phyloP scores from a whole-genome alignment of 768 basidiomycete genomes.

The Trametes gibbosa region DNA sequence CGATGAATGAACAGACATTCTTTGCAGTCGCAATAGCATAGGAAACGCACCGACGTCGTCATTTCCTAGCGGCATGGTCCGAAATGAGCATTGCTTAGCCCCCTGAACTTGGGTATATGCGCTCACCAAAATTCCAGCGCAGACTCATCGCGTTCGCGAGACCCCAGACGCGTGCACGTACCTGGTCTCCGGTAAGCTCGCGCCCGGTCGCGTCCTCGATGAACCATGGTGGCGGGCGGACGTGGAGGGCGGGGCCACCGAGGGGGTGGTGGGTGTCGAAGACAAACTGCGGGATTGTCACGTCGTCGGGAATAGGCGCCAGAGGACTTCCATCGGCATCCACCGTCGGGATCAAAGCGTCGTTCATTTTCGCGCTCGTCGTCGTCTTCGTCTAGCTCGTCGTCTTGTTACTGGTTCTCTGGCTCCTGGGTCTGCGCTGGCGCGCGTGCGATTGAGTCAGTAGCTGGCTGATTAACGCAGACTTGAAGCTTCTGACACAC shows the following conservation, averaged over 20 bases:
- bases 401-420: neutral
- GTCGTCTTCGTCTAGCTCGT: neutral
- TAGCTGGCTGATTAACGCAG: too few relatives aligned
- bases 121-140: slow-evolving; percentile 44
- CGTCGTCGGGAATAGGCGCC: slow-evolving; percentile 45
- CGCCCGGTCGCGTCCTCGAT: slow-evolving; percentile 50
- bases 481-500: too few relatives aligned
- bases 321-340: slow-evolving; percentile 23
- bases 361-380: too few relatives aligned
- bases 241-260: slow-evolving; percentile 30
- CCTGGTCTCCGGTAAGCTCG: slow-evolving; percentile 39
- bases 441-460: too few relatives aligned
- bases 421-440: neutral
- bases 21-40: too few relatives aligned
- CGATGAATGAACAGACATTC: too few relatives aligned
- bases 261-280: slow-evolving; percentile 44
- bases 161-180: slow-evolving; percentile 44
- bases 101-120: neutral
- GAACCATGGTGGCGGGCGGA: slow-evolving; percentile 37
- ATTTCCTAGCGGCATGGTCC: slow-evolving; percentile 36
- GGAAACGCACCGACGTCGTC: slow-evolving; percentile 47
- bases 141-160: slow-evolving; percentile 46
- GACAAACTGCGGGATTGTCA: slow-evolving; percentile 53
- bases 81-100: neutral
- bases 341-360: slow-evolving; percentile 15